phyloP scores from a whole-genome alignment of 768 basidiomycete genomes.

The Amanita subjunquillea region DNA sequence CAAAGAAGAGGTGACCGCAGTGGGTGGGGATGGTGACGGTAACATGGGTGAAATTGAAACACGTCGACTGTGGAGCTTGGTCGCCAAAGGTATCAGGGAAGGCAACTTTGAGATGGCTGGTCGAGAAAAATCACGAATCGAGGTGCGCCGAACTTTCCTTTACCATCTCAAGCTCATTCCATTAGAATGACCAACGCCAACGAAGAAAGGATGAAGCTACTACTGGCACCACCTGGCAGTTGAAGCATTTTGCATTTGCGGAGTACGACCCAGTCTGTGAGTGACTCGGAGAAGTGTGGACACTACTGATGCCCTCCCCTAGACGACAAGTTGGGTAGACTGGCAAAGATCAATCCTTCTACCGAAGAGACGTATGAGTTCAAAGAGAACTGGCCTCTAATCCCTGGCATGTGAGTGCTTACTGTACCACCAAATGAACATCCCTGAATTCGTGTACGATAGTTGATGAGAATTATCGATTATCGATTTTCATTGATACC shows the following conservation, averaged over 20 bases:
- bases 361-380: conserved; percentile 75
- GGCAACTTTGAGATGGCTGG: conserved; percentile 91
- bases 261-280: conserved; percentile 66
- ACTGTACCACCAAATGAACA: background rate
- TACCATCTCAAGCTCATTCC: background rate
- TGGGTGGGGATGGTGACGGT: conserved; percentile 41
- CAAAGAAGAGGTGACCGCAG: conserved; percentile 68
- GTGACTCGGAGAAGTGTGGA: conserved; percentile 15
- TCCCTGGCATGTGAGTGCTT: background rate
- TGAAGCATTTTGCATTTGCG: conserved; percentile 69
- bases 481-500: conserved; percentile 1
- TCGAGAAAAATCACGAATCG: conserved; percentile 81
- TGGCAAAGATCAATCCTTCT: conserved; percentile 53
- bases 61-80: conserved; percentile 72
- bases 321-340: conserved; percentile 59
- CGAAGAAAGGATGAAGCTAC: conserved; percentile 73
- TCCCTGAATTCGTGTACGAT: background rate
- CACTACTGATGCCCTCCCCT: conserved; percentile 1
- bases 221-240: conserved; percentile 59
- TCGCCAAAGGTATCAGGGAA: conserved; percentile 84
- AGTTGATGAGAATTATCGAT: background rate
- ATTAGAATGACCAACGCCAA: conserved; percentile 87
- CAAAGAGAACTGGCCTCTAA: conserved; percentile 46
- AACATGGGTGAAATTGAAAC: conserved; percentile 81
- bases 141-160: conserved; percentile 39